Evolutionary conservation across 2,329 filamentous ascomycete genomes (phyloP).

Genomic region (Byssothecium circinans): DNA sequence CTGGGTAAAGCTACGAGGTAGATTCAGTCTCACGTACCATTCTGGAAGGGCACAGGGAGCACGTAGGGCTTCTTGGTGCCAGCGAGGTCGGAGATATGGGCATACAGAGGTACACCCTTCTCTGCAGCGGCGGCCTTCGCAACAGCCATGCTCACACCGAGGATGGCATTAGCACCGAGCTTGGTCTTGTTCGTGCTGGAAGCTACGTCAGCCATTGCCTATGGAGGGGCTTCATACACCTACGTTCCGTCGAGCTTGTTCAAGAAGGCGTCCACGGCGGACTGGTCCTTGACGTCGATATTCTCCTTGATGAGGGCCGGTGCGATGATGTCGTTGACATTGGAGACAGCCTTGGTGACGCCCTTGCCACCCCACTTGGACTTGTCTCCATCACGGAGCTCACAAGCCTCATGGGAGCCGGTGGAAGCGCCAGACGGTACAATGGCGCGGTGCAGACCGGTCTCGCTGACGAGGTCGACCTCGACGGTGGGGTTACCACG

Average conservation of each 20-base stretch:
- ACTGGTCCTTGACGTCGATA: constrained; percentile 59
- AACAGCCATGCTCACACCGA: constrained; percentile 62
- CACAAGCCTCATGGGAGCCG: constrained; percentile 56
- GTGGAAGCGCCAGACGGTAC: constrained; percentile 96
- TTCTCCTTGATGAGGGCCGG: constrained; percentile 57
- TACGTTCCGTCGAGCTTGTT: constrained; percentile 57
- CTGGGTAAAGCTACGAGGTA: too few species aligned
- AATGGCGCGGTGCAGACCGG: constrained; percentile 94
- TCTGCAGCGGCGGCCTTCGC: constrained; percentile 60
- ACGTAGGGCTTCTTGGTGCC: constrained; percentile 58
- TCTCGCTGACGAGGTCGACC: constrained; percentile 95
- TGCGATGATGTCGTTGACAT: constrained; percentile 58
- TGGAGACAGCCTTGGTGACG: constrained; percentile 58
- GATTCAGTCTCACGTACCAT: constrained; percentile 5
- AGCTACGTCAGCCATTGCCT: neutral
- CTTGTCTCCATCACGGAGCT: constrained; percentile 58
- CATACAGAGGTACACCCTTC: constrained; percentile 59
- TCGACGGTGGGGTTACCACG: constrained; percentile 98
- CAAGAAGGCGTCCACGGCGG: constrained; percentile 57
- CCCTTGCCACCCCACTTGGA: constrained; percentile 58
- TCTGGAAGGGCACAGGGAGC: constrained; percentile 55
- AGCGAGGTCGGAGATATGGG: constrained; percentile 58
- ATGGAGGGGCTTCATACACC: neutral
- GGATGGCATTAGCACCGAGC: constrained; percentile 62
- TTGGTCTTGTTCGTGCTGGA: constrained; percentile 56